Conservation (phyloP, 768 basidiomycete species). For the Mycena vitilis region DNA sequence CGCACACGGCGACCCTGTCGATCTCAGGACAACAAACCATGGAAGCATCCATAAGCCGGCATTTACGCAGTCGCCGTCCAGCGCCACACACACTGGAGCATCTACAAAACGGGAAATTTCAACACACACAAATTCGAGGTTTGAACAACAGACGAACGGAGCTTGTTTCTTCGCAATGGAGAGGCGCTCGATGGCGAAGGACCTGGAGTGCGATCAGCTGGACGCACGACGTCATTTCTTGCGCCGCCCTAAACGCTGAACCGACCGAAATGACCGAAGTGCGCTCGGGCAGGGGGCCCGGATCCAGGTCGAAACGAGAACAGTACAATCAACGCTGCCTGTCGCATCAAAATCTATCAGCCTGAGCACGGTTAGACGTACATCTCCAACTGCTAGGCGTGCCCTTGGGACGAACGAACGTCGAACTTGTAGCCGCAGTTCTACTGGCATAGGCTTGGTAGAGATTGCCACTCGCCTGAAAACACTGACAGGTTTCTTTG, state of each 20-base stretch:
- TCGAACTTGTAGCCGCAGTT: neutral
- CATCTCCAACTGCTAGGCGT: constrained; percentile 6
- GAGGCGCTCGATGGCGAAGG: constrained; percentile 1
- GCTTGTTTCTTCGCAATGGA: constrained; percentile 13
- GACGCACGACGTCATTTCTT: constrained; percentile 20
- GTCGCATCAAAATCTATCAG: constrained; percentile 11
- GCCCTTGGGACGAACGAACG: neutral
- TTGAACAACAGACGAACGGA: constrained; percentile 10
- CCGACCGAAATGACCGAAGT: constrained; percentile 9
- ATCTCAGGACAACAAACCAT: constrained; percentile 12
- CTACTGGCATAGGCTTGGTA: neutral
- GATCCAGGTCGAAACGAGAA: constrained; percentile 9
- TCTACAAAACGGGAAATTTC: neutral
- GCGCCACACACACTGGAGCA: neutral
- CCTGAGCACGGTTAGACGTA: constrained; percentile 9
- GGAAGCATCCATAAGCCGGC: constrained; percentile 11
- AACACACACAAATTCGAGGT: constrained; percentile 10
- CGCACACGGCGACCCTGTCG: constrained; percentile 15
- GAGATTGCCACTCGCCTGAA: neutral
- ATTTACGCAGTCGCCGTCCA: constrained; percentile 3
- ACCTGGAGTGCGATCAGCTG: constrained; percentile 17
- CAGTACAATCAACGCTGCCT: constrained; percentile 7
- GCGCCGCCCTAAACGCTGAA: constrained; percentile 22
- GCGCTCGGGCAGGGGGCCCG: constrained; percentile 3
- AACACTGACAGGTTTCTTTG: constrained; percentile 1